These are phyloP conservation scores for Saccharomycodes ludwigii DNA, from an alignment of 805 yeast genomes.

Conservation along the genomic window DNA sequence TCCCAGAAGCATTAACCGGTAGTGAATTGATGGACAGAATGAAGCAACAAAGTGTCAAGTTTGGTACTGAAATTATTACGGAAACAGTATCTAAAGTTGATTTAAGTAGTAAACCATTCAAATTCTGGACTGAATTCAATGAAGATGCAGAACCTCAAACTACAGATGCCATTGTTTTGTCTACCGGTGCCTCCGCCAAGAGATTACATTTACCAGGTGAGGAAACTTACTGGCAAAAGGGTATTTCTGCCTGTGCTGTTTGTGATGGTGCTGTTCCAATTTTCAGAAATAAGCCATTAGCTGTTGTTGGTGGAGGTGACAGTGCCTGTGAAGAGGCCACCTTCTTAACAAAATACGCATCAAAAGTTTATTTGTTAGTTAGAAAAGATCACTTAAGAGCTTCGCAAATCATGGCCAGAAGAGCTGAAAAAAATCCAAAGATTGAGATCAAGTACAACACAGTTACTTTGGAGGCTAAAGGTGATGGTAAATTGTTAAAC, in stretches of 20 bases:
- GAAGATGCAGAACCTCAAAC: slow-evolving; percentile 88
- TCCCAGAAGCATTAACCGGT: slow-evolving; percentile 88
- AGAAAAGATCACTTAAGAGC: slow-evolving; percentile 94
- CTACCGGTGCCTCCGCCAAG: slow-evolving; percentile 98
- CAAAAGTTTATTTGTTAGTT: slow-evolving; percentile 85
- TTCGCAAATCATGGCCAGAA: slow-evolving; percentile 91
- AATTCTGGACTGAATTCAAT: slow-evolving; percentile 91
- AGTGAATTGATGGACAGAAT: slow-evolving; percentile 82
- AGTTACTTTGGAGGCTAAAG: slow-evolving; percentile 78
- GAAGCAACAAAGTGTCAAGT: slow-evolving; percentile 77
- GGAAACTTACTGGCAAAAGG: slow-evolving; percentile 97
- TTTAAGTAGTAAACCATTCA: slow-evolving; percentile 79
- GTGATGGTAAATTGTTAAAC: slow-evolving; percentile 77
- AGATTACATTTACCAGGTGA: slow-evolving; percentile 93
- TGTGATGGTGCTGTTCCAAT: slow-evolving; percentile 99
- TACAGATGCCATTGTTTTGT: slow-evolving; percentile 83
- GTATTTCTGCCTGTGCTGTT: slow-evolving; percentile 98
- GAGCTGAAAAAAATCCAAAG: slow-evolving; percentile 74
- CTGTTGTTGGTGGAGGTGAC: slow-evolving; percentile 98
- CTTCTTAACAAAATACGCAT: slow-evolving; percentile 93
- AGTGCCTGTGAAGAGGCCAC: slow-evolving; percentile 99
- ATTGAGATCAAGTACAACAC: slow-evolving; percentile 84
- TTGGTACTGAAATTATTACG: slow-evolving; percentile 90
- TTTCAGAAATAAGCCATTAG: slow-evolving; percentile 94
- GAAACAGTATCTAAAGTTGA: slow-evolving; percentile 94